phyloP scores from a whole-genome alignment of 164 flowering plant genomes.

The Chloranthus sessilifolius region DNA sequence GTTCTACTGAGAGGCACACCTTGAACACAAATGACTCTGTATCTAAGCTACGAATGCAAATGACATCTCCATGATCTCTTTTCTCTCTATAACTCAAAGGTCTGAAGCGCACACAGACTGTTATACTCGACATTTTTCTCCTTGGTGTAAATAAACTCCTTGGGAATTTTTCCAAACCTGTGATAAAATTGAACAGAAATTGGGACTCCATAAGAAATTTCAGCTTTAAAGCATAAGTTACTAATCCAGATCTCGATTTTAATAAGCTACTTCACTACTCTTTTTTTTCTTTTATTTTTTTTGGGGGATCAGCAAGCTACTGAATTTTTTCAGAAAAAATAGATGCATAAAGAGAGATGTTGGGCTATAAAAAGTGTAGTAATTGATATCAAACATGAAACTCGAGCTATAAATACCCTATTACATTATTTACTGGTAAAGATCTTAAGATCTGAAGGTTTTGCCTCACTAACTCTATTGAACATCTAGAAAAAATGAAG shows the following conservation, averaged over 20 bases:
- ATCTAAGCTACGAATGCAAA: constrained; percentile 42
- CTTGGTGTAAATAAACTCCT: background rate
- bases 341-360: too few relatives aligned
- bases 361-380: too few relatives aligned
- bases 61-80: constrained; percentile 37
- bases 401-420: too few relatives aligned
- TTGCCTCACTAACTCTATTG: too few relatives aligned
- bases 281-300: too few relatives aligned
- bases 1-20: constrained; percentile 27
- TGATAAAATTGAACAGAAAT: background rate
- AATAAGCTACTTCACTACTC: too few relatives aligned
- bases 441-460: too few relatives aligned
- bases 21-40: constrained; percentile 53
- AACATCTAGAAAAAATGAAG: too few relatives aligned
- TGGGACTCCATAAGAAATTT: background rate
- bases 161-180: background rate
- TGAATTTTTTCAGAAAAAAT: too few relatives aligned
- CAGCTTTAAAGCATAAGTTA: constrained; percentile 2
- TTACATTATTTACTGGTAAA: too few relatives aligned
- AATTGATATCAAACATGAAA: too few relatives aligned
- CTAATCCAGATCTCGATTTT: background rate
- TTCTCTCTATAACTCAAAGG: constrained; percentile 64
- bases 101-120: constrained; percentile 67
- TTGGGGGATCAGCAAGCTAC: too few relatives aligned
- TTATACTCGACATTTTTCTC: constrained; percentile 44